Conservation (phyloP, 495 filamentous ascomycete genomes). For the Pyrenopolyporus hunteri region DNA sequence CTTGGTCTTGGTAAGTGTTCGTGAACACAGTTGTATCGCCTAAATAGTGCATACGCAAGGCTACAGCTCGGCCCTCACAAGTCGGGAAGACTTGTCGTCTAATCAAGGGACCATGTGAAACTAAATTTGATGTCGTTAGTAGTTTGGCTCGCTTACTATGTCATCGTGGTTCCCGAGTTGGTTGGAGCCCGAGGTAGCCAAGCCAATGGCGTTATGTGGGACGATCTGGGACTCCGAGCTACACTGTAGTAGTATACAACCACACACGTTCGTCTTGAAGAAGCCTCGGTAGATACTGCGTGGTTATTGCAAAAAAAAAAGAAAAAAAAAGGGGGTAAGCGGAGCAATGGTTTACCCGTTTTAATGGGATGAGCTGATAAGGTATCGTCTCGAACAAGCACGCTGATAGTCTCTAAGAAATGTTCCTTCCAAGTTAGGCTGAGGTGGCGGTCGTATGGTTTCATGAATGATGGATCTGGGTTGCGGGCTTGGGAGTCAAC, state of each 20-base stretch:
- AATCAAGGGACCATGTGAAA: not conserved
- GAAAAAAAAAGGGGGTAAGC: not conserved
- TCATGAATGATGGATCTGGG: not conserved
- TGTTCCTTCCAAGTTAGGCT: constrained; percentile 1
- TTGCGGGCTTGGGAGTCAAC: too few relatives aligned
- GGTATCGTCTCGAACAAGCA: constrained; percentile 5
- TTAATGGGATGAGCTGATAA: not conserved
- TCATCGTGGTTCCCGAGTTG: not conserved
- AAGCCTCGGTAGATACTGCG: too few relatives aligned
- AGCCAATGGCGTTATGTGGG: not conserved
- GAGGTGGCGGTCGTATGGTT: not conserved
- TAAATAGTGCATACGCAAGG: not conserved
- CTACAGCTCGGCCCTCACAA: not conserved
- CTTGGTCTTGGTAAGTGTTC: constrained; percentile 2
- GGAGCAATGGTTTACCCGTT: constrained; percentile 17
- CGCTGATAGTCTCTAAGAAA: not conserved
- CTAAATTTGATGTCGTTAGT: not conserved
- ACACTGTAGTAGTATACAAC: not conserved
- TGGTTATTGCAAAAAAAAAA: too few relatives aligned
- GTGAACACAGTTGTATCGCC: not conserved
- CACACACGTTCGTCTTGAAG: not conserved
- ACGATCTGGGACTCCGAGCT: not conserved
- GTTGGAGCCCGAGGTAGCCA: too few relatives aligned
- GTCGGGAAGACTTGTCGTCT: not conserved
- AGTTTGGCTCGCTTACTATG: constrained; percentile 11